A percentile compares a stretch with the other conserved stretches of the same genome.
phyloP scores from a whole-genome alignment of 768 basidiomycete genomes.

The Termitomyces sp. region DNA sequence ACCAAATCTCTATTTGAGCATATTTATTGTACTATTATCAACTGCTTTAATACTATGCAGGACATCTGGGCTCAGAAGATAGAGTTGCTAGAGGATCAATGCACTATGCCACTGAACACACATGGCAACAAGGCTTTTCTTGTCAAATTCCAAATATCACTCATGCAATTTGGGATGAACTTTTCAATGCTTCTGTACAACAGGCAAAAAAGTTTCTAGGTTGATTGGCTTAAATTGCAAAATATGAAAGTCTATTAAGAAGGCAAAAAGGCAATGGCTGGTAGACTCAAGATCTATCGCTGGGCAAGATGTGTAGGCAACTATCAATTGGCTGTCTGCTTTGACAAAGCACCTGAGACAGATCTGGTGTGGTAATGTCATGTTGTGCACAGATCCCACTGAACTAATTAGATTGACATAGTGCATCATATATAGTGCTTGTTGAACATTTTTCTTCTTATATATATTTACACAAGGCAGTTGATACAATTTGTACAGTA shows the following conservation, averaged over 20 bases:
- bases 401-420: no score
- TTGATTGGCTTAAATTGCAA: constrained; percentile 19
- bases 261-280: constrained; percentile 13
- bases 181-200: constrained; percentile 32
- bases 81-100: not conserved
- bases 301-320: constrained; percentile 18
- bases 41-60: constrained; percentile 16
- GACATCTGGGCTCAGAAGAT: constrained; percentile 1
- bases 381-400: no score
- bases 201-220: constrained; percentile 30
- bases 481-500: no score
- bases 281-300: constrained; percentile 17
- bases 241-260: constrained; percentile 15
- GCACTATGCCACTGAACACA: constrained; percentile 21
- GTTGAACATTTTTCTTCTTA: not conserved
- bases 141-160: constrained; percentile 30
- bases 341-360: constrained; percentile 17
- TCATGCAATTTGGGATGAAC: constrained; percentile 7
- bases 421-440: not conserved
- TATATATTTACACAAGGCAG: no score
- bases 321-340: constrained; percentile 18
- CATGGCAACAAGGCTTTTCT: constrained; percentile 30
- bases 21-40: constrained; percentile 10
- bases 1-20: not conserved
- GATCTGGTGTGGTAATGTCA: constrained; percentile 20